phyloP scores from a whole-genome alignment of 1,284 basidiomycete species.

The Chiua sp. region DNA sequence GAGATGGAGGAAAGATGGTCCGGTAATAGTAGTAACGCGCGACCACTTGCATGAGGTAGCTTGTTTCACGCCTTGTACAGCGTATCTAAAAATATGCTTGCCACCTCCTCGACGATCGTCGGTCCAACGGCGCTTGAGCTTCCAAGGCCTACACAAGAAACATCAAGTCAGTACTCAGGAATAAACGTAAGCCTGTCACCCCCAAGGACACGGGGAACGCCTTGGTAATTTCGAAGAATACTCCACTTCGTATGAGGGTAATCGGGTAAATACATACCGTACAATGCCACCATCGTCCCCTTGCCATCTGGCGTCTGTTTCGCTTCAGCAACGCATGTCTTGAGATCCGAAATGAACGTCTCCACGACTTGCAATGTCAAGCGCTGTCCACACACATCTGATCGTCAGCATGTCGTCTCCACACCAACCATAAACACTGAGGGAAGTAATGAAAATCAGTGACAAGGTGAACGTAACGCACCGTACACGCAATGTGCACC shows the following conservation, averaged over 20 bases:
- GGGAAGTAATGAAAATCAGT: not conserved
- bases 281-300: constrained; percentile 87
- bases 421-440: not conserved
- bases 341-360: constrained; percentile 82
- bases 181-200: not conserved
- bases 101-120: constrained; percentile 86
- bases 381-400: constrained; percentile 47
- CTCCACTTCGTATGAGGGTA: not conserved
- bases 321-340: constrained; percentile 72
- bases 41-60: not conserved
- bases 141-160: constrained; percentile 70
- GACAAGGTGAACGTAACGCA: constrained; percentile 44
- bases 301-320: constrained; percentile 60
- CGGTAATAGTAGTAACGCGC: not conserved
- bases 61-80: constrained; percentile 76
- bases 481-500: constrained; percentile 95
- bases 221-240: too few species aligned
- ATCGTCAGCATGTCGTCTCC: not conserved
- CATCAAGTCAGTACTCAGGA: not conserved
- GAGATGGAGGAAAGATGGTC: not conserved
- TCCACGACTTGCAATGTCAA: constrained; percentile 82
- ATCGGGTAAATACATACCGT: constrained; percentile 65
- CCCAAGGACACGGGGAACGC: not conserved
- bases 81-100: constrained; percentile 81
- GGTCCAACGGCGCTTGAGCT: constrained; percentile 88